Percentiles rank a stretch among this genome's conserved stretches.
Conservation (phyloP, 495 filamentous ascomycete species). For the Penicillium arizonense region DNA sequence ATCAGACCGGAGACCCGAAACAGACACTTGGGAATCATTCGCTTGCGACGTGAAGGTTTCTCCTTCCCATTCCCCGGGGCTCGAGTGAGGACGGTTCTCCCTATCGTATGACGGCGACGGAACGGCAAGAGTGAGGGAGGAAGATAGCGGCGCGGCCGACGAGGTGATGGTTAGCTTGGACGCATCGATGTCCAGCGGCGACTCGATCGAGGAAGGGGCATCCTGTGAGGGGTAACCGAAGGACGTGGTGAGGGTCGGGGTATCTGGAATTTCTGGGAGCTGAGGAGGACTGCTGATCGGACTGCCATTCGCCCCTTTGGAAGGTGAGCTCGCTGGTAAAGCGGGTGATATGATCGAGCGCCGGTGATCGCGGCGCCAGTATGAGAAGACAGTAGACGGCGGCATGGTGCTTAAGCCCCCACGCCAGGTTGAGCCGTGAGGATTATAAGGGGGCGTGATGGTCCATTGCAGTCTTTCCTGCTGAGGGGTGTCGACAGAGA, state of each 20-base stretch:
- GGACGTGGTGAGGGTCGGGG: conserved; percentile 24
- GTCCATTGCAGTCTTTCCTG: conserved; percentile 21
- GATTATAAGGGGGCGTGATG: conserved; percentile 8
- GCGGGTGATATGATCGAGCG: conserved; percentile 38
- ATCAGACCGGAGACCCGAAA: conserved; percentile 20
- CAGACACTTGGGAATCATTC: conserved; percentile 29
- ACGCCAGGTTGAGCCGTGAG: conserved; percentile 1
- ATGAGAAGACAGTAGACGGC: conserved; percentile 48
- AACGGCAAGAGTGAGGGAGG: conserved; percentile 29
- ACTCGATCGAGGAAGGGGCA: conserved; percentile 19
- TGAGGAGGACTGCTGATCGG: conserved; percentile 31
- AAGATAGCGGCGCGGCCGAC: conserved; percentile 28
- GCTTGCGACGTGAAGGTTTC: conserved; percentile 27
- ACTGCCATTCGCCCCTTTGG: conserved; percentile 18
- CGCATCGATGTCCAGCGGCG: conserved; percentile 22
- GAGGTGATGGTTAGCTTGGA: conserved; percentile 24
- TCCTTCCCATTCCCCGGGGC: conserved; percentile 28
- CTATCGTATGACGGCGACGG: conserved; percentile 28
- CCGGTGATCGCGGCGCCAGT: conserved; percentile 48
- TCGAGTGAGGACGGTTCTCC: conserved; percentile 33
- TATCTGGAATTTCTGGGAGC: conserved; percentile 32
- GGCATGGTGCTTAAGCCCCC: conserved; percentile 30
- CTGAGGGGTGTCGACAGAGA: conserved; percentile 17
- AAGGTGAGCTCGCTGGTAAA: conserved; percentile 21
- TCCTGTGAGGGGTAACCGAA: conserved; percentile 17